Percentiles rank a stretch among this genome's conserved stretches.
These are phyloP conservation scores for Fusarium domesticum DNA, from an alignment of 2,329 filamentous ascomycete genomes.

Conservation along the genomic window DNA sequence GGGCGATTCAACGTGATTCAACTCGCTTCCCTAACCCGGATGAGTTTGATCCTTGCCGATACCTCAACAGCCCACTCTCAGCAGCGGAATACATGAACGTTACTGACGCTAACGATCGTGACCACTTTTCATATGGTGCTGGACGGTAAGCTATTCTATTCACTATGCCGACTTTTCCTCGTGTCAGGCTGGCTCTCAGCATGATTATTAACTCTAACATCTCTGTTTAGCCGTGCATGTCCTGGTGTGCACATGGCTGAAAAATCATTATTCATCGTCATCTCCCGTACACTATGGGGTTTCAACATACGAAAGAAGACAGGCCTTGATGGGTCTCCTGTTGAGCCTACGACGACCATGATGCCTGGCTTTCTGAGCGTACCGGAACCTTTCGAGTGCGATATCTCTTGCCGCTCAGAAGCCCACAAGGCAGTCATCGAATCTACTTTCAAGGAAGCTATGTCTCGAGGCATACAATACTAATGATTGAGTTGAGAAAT, in stretches of 20 bases:
- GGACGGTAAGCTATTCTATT: constrained; percentile 13
- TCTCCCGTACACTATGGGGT: constrained; percentile 11
- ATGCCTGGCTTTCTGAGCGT: constrained; percentile 13
- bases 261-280: constrained; percentile 11
- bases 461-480: too few relatives aligned
- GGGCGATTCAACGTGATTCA: constrained; percentile 14
- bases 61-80: constrained; percentile 1
- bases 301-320: constrained; percentile 11
- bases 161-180: too few relatives aligned
- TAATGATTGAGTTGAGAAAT: too few relatives aligned
- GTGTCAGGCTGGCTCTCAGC: too few relatives aligned
- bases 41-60: constrained; percentile 9
- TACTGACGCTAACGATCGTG: constrained; percentile 5
- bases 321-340: not conserved
- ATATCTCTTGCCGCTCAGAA: constrained; percentile 6
- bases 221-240: constrained; percentile 9
- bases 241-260: constrained; percentile 14
- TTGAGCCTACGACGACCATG: constrained; percentile 10
- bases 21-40: constrained; percentile 8
- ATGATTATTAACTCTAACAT: not conserved
- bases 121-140: constrained; percentile 17
- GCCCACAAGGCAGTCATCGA: not conserved
- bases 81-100: constrained; percentile 9
- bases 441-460: not conserved
- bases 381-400: constrained; percentile 10